Base-by-base conservation (phyloP, 2,329 filamentous ascomycete species). In the Cadophora gregata region DNA sequence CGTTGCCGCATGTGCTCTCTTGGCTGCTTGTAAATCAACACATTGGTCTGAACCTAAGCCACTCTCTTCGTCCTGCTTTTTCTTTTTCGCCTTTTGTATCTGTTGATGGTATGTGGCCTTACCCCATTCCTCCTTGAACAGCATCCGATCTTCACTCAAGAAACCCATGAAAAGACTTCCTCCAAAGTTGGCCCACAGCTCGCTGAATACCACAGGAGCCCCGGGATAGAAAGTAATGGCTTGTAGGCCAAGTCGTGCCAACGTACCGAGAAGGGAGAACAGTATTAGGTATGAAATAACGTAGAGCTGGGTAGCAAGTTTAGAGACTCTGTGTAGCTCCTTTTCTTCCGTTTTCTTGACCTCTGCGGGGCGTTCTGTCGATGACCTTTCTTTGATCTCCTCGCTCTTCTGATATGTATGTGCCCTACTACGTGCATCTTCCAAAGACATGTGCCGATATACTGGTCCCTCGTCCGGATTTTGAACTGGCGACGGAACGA, bases 151-250 rank as follows among this genome's bases (percentile, higher is more conserved):
- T 79, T 97, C 92, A 10, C 86, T 81, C 2, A 97, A 83, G 75
- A 97, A 96, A 2, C 96, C 95, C 87, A 98, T 91, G 66, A 97
- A 72, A 0, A 96, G 76, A 64, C 91, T 91, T 1, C 95, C 95
- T 1, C 83, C 87, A 56, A 97, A 90, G 75, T 98, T 97, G 67
- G 93, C 90, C 95, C 95, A 98, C 25, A 97, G 79, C 1, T 91
- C 89, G 60, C 88, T 85, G 64, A 92, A 94, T 5, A 87, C 81
- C 25, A 96, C 82, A 0, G 93, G 93, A 0, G 91, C 87, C 25
- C 90, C 90, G 1, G 91, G 88, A 77, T 97, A 97, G 64, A 84
- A 87, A 0, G 93, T 96, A 61, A 97, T 80, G 56, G 90, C 89
- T 75, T 93, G 88, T 8, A 97, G 80, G 4, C 93, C 94, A 0